Base-by-base conservation (phyloP, 2,329 filamentous ascomycete species). In the Aureobasidium sp. region DNA sequence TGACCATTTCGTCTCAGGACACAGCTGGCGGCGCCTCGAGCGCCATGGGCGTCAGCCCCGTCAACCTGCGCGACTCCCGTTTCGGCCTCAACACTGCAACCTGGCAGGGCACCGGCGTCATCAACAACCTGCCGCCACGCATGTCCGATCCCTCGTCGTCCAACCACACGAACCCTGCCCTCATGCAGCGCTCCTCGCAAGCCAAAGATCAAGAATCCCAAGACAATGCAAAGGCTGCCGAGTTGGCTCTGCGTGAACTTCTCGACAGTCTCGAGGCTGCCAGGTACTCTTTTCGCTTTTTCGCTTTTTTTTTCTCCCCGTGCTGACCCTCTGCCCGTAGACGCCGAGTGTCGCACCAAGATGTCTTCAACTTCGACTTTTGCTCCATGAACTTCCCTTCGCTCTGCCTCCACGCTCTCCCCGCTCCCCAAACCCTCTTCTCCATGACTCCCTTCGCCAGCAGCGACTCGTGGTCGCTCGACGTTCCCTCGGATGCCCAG, bases 361-460 rank as follows among this genome's bases (percentile, higher is more conserved):
- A 77, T 19, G 79, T 84, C 3, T 86, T 85, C 71, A 88, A 93
- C 65, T 95, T 96, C 74, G 89, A 96, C 65, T 88, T 93, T 35
- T 83, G 92, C 63, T 81, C 88, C 5, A 84, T 95, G 70, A 90
- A 90, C 62, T 96, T 96, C 68, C 90, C 92, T 7, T 86, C 88
- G 7, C 81, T 97, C 42, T 90, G 87, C 37, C 82, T 96, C 11
- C 89, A 88, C 64, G 87, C 93, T 65, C 83, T 97, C 1, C 84
- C 88, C 37, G 81, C 89, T 10, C 90, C 92, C 3, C 86, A 89
- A 4, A 94, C 90, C 0, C 79, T 96, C 7, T 93, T 92, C 75
- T 88, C 89, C 10, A 83, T 86, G 0, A 89, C 87, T 7, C 90
- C 91, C 31, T 87, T 95, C 68, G 79, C 90, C 1, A 90, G 87